Evolutionary conservation across 2,329 filamentous ascomycete species (phyloP), one percentile per base, ranked within the genome.

Genomic region (Monilinia polystroma): DNA sequence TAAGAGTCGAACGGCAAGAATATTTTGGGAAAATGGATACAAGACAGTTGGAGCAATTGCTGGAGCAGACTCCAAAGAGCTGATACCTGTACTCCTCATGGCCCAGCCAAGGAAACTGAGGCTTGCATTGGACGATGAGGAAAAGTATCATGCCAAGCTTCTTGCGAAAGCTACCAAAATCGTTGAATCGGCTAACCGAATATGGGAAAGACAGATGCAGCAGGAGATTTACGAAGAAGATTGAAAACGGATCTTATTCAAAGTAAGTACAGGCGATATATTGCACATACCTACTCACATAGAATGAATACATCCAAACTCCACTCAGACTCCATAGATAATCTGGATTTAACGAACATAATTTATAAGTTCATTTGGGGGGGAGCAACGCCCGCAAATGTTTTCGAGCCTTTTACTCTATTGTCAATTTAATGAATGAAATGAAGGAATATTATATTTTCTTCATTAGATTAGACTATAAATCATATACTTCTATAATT

Each of bases 11-110:
- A 93, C 90, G 18, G 90, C 90, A 74, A 83, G 81, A 18, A 81
- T 92, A 7, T 89, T 93, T 69, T 90, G 90, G 82, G 90, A 93
- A 66, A 92, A 90, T 75, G 90, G 90, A 1, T 90, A 90, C 73
- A 88, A 85, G 72, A 88, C 84, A 32, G 79, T 92, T 38, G 86
- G 87, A 47, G 82, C 85, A 3, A 80, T 93, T 58, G 89, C 90
- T 5, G 90, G 90, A 71, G 88, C 90, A 0, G 84, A 90, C 68
- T 83, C 87, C 0, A 83, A 83, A 68, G 89, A 91, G 69, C 79
- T 93, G 32, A 80, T 92, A 2, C 89, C 89, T 8, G 79, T 93
- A n/a, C 79, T 93, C 62, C 84, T 90, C 80, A 88, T 90, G 82
- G 87, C 87, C 5, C 89, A 90, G 78, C 87, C 88, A 23, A 87